These are phyloP conservation scores for Metschnikowia shivogae DNA, from an alignment of 805 yeast genomes.

Conservation along the genomic window DNA sequence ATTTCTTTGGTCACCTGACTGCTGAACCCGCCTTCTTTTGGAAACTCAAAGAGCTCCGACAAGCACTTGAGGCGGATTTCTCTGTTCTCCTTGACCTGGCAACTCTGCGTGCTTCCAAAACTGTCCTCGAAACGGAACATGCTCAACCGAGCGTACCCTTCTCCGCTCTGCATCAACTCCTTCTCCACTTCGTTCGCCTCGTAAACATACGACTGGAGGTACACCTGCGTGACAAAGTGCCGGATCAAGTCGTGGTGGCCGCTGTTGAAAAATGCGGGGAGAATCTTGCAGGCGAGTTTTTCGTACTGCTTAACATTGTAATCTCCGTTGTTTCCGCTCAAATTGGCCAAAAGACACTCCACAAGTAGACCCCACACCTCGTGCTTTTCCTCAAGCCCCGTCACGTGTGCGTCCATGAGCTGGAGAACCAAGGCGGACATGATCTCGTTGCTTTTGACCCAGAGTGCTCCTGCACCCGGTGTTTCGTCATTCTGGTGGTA, in stretches of 20 bases:
- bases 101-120: conserved; percentile 61
- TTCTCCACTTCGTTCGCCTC: conserved; percentile 52
- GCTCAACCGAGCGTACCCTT: conserved; percentile 8
- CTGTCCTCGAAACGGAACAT: conserved; percentile 43
- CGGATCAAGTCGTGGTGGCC: conserved; percentile 27
- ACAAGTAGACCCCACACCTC: conserved; percentile 42
- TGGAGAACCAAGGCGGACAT: conserved; percentile 33
- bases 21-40: conserved; percentile 9
- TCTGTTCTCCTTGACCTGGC: conserved; percentile 41
- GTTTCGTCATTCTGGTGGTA: conserved; percentile 37
- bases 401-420: conserved; percentile 20
- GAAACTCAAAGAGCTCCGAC: conserved; percentile 44
- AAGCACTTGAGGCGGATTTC: conserved; percentile 55
- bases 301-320: conserved; percentile 45
- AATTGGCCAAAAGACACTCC: conserved; percentile 37
- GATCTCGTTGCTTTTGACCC: conserved; percentile 49
- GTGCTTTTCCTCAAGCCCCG: conserved; percentile 9
- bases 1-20: conserved; percentile 24
- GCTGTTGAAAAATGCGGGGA: conserved; percentile 33
- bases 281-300: conserved; percentile 36
- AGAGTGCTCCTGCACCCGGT: conserved; percentile 32
- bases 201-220: conserved; percentile 58
- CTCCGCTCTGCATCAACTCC: conserved; percentile 15
- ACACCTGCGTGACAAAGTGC: conserved; percentile 46
- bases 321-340: conserved; percentile 37